Evolutionary conservation across 2,329 filamentous ascomycete genomes (phyloP), one percentile per base, ranked within the genome.

Genomic region (Nannizziopsis arthrosporioides): DNA sequence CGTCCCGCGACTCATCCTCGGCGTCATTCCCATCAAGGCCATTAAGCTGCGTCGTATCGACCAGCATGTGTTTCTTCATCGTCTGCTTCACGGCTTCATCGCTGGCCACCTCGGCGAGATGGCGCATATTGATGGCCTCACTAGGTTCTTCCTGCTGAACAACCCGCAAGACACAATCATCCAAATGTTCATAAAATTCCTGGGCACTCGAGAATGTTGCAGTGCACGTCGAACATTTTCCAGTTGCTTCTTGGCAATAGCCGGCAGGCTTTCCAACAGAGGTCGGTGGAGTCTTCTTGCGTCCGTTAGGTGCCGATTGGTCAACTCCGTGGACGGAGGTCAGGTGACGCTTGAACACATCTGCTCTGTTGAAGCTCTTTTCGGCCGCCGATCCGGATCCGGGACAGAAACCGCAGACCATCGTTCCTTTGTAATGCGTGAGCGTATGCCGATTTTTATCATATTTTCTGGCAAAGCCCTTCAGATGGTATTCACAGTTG

Each of bases 131-230:
- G 64, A 76, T 76, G 12, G 73, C 74, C 55, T 78, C 75, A 46
- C 69, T 72, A 2, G 74, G 75, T 52, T 77, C 74, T 54, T 75
- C 72, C 56, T 75, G 73, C 58, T 77, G 75, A 22, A 82, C 78
- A 17, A 81, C 76, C 30, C 77, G 75, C 51, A 82, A 66, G 10
- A 81, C 78, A 60, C 78, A 82, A 64, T 81, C 78, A 59, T 82
- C 90, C 55, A 95, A 73, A 73, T 96, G 90, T 70, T 96, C 90
- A 65, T 96, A 95, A 69, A 95, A 95, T 61, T 95, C 90, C 66
- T 96, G 90, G 2, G 90, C 86, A 52, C 83, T 90, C 56, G 76
- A 75, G 63, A 94, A 96, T 6, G 79, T 85, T 37, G 80, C 77
- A 11, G 85, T 86, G 67, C 90, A 96, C 54, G 92, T 96, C 2